Base-by-base conservation (phyloP, 352 stramenopile species). In the Phytopythium litorale region DNA sequence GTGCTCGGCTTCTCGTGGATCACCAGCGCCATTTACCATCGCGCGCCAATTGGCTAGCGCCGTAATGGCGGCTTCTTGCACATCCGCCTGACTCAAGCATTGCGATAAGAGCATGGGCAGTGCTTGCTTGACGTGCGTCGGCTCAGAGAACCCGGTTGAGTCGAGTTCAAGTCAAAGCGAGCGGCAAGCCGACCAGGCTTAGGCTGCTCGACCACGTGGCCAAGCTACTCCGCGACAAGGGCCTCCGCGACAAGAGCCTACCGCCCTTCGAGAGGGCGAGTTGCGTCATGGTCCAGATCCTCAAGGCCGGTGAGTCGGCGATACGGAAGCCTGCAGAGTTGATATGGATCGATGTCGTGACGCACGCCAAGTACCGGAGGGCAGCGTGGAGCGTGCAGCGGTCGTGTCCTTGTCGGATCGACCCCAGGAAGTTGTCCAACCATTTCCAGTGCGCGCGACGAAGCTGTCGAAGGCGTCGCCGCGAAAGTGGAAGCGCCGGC, bases 141-240 rank as follows among this genome's bases (percentile, higher is more conserved):
- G 28, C 28, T 4, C 28, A 30, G 4, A 30, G 28, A 30, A 30
- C 4, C 28, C 28, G 4, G 28, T 30, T 30, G 28, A 30, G 28
- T 30, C 4, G 28, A 30, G 28, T 30, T 30, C 28, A n/a, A 25
- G 88, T 97, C 11, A 94, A 94, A 60, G 85, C 85, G 8, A 78
- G 67, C 28, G 83, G 92, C 56, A 94, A 94, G 63, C 91, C 81
- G 28, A 91, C 88, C 49, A 94, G 84, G 30, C 59, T 94, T 46
- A 94, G 84, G 30, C 59, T 94, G 63, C 69, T 94, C 11, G 91
- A 94, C 64, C 91, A 92, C 58, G 70, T 92, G 19, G 85, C 84
- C 13, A 79, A 86, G 56, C 61, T 92, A 16, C 62, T 94, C 51
- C 81, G 84, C 4, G 75, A 74, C 4, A 91, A 92, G 60, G 67